phyloP scores from a whole-genome alignment of 129 eudicot genomes.

The Arctium minus region DNA sequence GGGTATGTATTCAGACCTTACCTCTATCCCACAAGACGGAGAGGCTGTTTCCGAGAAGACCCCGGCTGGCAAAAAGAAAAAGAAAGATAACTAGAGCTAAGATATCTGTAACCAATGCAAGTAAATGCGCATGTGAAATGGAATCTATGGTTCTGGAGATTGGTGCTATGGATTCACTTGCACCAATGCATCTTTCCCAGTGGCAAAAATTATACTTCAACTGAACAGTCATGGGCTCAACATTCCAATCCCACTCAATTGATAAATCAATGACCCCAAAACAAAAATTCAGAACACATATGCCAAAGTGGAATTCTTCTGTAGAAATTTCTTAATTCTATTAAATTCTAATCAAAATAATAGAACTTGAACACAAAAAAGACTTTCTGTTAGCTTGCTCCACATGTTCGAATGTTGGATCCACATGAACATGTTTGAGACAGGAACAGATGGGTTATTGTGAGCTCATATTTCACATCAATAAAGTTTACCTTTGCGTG shows the following conservation, averaged over 20 bases:
- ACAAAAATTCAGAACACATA: neutral
- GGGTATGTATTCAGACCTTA: too few species aligned
- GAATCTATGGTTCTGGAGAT: too few species aligned
- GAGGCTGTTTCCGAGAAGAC: too few species aligned
- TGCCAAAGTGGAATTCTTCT: neutral
- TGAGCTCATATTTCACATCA: neutral
- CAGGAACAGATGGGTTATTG: neutral
- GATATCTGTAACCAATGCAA: too few species aligned
- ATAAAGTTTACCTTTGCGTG: constrained; percentile 47
- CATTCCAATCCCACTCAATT: neutral
- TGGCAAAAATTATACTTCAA: neutral
- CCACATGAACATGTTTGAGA: neutral
- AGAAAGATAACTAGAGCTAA: too few species aligned
- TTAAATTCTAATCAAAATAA: neutral
- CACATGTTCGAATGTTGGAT: neutral
- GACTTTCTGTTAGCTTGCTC: neutral
- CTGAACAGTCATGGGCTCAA: neutral
- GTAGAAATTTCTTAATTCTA: neutral
- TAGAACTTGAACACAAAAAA: neutral
- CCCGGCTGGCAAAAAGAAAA: too few species aligned
- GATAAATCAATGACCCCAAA: neutral
- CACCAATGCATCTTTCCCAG: neutral
- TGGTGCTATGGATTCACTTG: too few species aligned
- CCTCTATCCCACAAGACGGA: too few species aligned
- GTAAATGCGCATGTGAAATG: too few species aligned